Conservation (phyloP, 2,329 filamentous ascomycete genomes). For the Sarocladium kiliense region DNA sequence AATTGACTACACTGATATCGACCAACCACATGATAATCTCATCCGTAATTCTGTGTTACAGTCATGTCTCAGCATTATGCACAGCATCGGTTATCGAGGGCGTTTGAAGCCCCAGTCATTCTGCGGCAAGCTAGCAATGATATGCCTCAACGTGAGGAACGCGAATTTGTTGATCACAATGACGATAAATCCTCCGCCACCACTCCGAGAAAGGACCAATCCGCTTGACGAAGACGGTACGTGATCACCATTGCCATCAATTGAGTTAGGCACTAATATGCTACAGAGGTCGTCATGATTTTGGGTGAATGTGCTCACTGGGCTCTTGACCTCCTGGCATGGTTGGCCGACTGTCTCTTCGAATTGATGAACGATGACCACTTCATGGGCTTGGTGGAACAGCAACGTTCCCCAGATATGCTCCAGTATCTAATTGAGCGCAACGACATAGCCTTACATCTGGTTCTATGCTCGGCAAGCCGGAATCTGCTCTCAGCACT, state of each 20-base stretch:
- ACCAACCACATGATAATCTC: constrained; percentile 65
- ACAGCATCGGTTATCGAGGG: constrained; percentile 68
- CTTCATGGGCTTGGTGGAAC: constrained; percentile 46
- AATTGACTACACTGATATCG: constrained; percentile 72
- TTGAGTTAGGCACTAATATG: not conserved
- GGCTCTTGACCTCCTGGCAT: constrained; percentile 66
- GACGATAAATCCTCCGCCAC: constrained; percentile 50
- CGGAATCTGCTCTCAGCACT: constrained; percentile 66
- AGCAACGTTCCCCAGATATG: constrained; percentile 42
- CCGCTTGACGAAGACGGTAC: constrained; percentile 56
- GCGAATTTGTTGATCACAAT: constrained; percentile 62
- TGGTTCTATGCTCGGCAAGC: constrained; percentile 68
- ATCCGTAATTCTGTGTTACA: constrained; percentile 70
- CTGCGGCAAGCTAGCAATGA: constrained; percentile 68
- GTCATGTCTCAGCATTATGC: constrained; percentile 72
- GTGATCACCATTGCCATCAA: constrained; percentile 12
- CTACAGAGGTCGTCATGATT: constrained; percentile 62
- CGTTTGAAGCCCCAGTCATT: constrained; percentile 58
- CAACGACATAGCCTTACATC: constrained; percentile 55
- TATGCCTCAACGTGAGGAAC: constrained; percentile 70
- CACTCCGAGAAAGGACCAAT: constrained; percentile 49
- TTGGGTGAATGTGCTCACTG: constrained; percentile 73
- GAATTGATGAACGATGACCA: constrained; percentile 46
- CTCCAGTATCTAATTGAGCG: constrained; percentile 45
- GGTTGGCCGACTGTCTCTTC: constrained; percentile 56